Evolutionary conservation across 441 rosid genomes (phyloP).

Genomic region (Arabidopsis hybrid): DNA sequence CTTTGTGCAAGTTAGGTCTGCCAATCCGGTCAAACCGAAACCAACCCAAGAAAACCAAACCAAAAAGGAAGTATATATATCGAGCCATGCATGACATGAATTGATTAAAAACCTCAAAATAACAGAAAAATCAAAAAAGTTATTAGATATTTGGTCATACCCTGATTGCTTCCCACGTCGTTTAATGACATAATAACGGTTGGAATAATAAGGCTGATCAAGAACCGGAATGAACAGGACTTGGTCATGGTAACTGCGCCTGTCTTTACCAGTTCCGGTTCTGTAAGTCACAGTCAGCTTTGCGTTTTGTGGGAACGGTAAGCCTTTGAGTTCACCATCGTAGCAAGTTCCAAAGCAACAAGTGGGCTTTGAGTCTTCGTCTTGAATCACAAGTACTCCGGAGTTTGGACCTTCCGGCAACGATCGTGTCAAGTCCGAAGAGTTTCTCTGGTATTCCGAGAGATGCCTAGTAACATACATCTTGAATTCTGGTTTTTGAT

Average conservation of each 20-base stretch:
- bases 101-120: too few species aligned
- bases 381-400: conserved; percentile 59
- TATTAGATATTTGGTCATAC: conserved; percentile 38
- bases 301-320: conserved; percentile 69
- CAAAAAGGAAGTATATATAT: too few species aligned
- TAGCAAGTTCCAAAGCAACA: conserved; percentile 56
- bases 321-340: conserved; percentile 33
- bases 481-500: too few species aligned
- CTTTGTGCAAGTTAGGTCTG: too few species aligned
- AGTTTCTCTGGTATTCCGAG: conserved; percentile 53
- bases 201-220: conserved; percentile 56
- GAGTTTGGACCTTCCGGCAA: conserved; percentile 65
- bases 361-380: conserved; percentile 58
- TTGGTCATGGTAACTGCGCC: conserved; percentile 14
- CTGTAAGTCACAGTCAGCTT: conserved; percentile 38
- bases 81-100: too few species aligned
- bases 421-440: neutral
- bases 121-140: neutral
- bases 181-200: conserved; percentile 56
- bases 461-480: conserved; percentile 73
- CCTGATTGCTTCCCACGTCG: conserved; percentile 58
- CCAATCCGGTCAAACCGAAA: too few species aligned
- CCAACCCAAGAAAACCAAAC: too few species aligned
- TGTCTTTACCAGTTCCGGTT: too few species aligned
- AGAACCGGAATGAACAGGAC: conserved; percentile 59